These are phyloP conservation scores for Neurospora terricola DNA, from an alignment of 495 filamentous ascomycete species.

Conservation along the genomic window DNA sequence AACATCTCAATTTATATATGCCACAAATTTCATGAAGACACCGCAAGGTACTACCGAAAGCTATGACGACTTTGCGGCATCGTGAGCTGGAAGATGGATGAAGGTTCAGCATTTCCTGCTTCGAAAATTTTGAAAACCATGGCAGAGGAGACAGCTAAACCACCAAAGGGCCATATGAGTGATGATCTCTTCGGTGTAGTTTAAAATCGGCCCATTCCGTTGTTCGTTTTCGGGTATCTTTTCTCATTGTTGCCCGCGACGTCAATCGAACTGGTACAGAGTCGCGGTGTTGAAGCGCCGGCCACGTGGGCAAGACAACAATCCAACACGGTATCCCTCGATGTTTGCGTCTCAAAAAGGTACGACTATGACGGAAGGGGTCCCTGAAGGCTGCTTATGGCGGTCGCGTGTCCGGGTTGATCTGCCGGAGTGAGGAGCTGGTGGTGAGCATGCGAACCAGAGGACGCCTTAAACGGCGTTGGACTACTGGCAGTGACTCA, in stretches of 20 bases:
- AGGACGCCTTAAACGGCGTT: neutral
- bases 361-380: neutral
- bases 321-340: neutral
- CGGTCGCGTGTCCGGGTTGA: neutral
- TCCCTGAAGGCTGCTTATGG: neutral
- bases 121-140: neutral
- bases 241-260: neutral
- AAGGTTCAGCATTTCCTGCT: neutral
- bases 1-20: neutral
- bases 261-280: neutral
- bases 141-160: neutral
- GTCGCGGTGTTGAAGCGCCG: neutral
- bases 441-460: neutral
- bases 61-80: neutral
- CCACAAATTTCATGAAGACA: neutral
- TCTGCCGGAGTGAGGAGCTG: neutral
- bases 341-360: neutral
- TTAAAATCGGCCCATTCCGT: neutral
- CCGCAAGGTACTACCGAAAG: neutral
- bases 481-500: neutral
- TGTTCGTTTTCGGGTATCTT: neutral
- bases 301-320: neutral
- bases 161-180: neutral
- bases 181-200: neutral
- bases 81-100: neutral